Evolutionary conservation across 2,329 filamentous ascomycete species (phyloP).

Genomic region (Neurospora sp.): DNA sequence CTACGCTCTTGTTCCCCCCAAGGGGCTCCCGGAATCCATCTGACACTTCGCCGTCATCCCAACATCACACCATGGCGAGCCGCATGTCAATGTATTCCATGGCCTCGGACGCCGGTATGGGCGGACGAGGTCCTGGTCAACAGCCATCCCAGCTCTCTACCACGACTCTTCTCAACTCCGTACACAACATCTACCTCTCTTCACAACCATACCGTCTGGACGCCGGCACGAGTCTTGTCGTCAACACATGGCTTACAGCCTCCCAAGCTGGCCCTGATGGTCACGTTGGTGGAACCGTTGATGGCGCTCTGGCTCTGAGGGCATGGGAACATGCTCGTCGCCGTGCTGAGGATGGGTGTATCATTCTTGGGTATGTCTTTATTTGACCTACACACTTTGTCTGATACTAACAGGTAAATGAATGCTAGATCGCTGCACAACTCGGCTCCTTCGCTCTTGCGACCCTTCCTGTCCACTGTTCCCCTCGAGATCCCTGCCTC

Average conservation of each 20-base stretch:
- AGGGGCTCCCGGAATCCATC: conserved; percentile 24
- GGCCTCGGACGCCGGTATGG: conserved; percentile 48
- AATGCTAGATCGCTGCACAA: conserved; percentile 67
- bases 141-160: conserved; percentile 78
- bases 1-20: conserved; percentile 10
- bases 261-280: conserved; percentile 60
- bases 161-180: conserved; percentile 80
- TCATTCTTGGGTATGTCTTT: conserved; percentile 66
- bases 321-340: conserved; percentile 96
- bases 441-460: conserved; percentile 74
- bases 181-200: conserved; percentile 81
- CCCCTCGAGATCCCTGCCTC: conserved; percentile 68
- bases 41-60: conserved; percentile 4
- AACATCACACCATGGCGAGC: conserved; percentile 42
- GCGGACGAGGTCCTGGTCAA: conserved; percentile 49
- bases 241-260: conserved; percentile 91
- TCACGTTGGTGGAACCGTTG: conserved; percentile 65
- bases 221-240: conserved; percentile 79
- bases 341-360: conserved; percentile 89
- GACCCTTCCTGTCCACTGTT: conserved; percentile 70
- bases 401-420: conserved; percentile 9
- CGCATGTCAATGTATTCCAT: conserved; percentile 61
- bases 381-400: conserved; percentile 2
- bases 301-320: conserved; percentile 64
- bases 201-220: conserved; percentile 79